Evolutionary conservation across 2,329 filamentous ascomycete genomes (phyloP), one percentile per base, ranked within the genome.

Genomic region (Phaeophleospora eucalypticola): DNA sequence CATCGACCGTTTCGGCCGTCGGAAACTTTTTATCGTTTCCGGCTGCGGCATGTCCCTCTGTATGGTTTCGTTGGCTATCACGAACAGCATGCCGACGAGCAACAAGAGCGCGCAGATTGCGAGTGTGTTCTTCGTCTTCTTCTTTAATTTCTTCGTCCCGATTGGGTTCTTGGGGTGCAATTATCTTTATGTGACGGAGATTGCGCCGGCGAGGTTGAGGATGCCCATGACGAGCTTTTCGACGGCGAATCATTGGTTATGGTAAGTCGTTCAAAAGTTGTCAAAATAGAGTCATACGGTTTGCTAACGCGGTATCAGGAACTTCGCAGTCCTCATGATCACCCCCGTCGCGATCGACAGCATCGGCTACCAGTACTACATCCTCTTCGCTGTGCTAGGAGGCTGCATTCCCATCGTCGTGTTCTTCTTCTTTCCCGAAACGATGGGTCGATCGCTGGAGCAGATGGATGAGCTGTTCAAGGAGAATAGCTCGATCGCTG

Each of bases 71-170:
- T 66, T 82, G 8, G 75, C 77, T 3, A 68, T 80, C 27, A 69
- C 73, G 4, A 79, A 75, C 2, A 77, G 71, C 16, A 75, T 72
- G 57, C 68, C 72, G 10, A 66, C 62, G 24, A 60, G 63, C 12
- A 76, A 77, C 62, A 67, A 66, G 2, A 49, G 67, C 1, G 71
- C 78, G 2, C 71, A 76, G 49, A 73, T 80, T 35, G 73, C 71
- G 0, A 76, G 75, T 0, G 76, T 75, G 0, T 71, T 77, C 51
- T 80, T 80, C 62, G 71, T 82, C 40, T 82, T 78, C 62, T 62
- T 79, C 38, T 83, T 79, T 68, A 78, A 81, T 63, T 78, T 75
- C 55, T 81, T 82, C 63, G 76, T 80, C 36, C 77, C 76, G 0
- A 76, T 81, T 46, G 79, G 78, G 0, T 81, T 80, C 65, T 68